Conservation (phyloP, 2,329 filamentous ascomycete genomes). For the Balansia obtecta region DNA sequence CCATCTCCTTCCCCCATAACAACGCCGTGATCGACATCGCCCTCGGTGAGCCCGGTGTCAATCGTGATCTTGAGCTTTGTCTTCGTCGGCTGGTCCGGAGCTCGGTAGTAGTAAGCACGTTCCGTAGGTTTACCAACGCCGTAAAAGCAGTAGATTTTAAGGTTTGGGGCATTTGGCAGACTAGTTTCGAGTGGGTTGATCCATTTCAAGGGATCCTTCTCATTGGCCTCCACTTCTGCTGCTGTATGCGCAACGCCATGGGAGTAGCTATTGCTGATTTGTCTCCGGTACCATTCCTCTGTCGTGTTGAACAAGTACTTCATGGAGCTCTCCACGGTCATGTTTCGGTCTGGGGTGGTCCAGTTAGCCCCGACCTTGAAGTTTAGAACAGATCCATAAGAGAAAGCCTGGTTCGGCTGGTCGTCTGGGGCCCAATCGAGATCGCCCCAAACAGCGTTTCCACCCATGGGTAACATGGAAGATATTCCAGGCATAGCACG, state of each 20-base stretch:
- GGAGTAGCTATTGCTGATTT: slow-evolving; percentile 67
- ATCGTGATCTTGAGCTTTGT: slow-evolving; percentile 64
- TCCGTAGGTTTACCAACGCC: slow-evolving; percentile 90
- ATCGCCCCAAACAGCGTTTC: slow-evolving; percentile 91
- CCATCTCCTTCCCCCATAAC: slow-evolving; percentile 92
- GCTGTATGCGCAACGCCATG: slow-evolving; percentile 74
- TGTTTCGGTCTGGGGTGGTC: slow-evolving; percentile 55
- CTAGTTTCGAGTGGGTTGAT: slow-evolving; percentile 87
- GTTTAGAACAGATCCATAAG: slow-evolving; percentile 72
- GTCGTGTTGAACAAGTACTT: slow-evolving; percentile 65
- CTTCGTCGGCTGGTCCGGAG: slow-evolving; percentile 49
- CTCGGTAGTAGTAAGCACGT: slow-evolving; percentile 79
- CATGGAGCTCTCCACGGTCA: slow-evolving; percentile 70
- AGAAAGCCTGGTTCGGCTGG: slow-evolving; percentile 54
- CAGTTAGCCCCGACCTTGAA: slow-evolving; percentile 58
- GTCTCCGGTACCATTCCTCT: slow-evolving; percentile 74
- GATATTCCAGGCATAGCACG: slow-evolving; percentile 94
- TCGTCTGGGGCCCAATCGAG: slow-evolving; percentile 82
- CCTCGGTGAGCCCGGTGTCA: slow-evolving; percentile 49
- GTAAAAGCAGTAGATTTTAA: slow-evolving; percentile 98
- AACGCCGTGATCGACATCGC: slow-evolving; percentile 72
- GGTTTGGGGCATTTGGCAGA: slow-evolving; percentile 70
- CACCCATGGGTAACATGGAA: slow-evolving; percentile 91
- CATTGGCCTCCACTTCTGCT: slow-evolving; percentile 70
- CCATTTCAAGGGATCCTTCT: slow-evolving; percentile 72